Conservation (phyloP, 2,329 filamentous ascomycete species). For the Apiospora pterosperma region DNA sequence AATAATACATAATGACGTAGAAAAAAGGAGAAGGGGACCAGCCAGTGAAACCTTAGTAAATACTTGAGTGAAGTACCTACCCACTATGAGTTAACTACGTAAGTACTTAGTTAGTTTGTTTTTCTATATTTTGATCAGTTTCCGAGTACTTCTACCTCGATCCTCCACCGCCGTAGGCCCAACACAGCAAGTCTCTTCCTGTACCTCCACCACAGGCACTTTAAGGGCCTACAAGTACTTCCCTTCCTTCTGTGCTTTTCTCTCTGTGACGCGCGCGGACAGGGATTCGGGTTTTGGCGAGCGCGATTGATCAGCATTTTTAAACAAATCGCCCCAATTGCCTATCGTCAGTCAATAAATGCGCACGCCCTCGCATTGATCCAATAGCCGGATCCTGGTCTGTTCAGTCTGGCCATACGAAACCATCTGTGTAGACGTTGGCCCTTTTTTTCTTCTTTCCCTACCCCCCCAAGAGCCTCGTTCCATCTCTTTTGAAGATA, state of each 20-base stretch:
- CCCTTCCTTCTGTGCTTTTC: not conserved
- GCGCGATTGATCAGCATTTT: conserved; percentile 7
- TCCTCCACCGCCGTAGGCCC: not conserved
- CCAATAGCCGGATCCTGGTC: not conserved
- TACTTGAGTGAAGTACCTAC: too few relatives aligned
- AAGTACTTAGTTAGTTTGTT: not conserved
- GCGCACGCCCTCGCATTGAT: not conserved
- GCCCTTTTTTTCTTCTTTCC: not conserved
- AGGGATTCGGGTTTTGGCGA: conserved; percentile 5
- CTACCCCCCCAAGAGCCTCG: not conserved
- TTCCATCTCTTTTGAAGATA: not conserved
- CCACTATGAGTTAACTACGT: too few relatives aligned
- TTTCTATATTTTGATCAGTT: not conserved
- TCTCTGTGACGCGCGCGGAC: conserved; percentile 4
- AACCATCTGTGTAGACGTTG: not conserved
- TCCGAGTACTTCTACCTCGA: not conserved
- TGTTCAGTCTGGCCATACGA: not conserved
- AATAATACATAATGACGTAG: not conserved
- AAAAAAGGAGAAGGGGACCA: not conserved
- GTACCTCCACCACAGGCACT: not conserved
- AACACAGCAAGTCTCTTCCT: not conserved
- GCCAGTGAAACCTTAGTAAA: not conserved
- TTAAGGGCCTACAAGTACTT: not conserved
- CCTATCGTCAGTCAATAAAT: conserved; percentile 5
- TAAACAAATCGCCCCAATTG: conserved; percentile 2